Base-by-base conservation (phyloP, 1,284 basidiomycete genomes). In the Moesziomyces antarcticus region DNA sequence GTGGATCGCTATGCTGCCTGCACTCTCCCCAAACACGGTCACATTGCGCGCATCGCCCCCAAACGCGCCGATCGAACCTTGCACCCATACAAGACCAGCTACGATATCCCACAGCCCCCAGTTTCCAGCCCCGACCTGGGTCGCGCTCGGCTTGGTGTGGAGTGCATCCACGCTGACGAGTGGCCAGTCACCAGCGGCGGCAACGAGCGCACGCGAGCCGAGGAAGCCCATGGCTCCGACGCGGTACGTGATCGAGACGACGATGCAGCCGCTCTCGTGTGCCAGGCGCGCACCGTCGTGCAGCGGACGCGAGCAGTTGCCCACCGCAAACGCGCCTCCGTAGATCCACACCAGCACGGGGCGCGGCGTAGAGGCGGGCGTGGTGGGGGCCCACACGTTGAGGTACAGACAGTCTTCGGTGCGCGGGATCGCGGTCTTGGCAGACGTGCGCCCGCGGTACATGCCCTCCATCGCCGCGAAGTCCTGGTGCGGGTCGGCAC, bases 91-190 rank as follows among this genome's bases (percentile, higher is more conserved):
- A 2, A 91, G 83, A 0, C 89, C 16, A 40, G 86, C 84, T 2
- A 87, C 83, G 73, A 91, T 89, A 81, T 91, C 90, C 35, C 85
- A 84, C 73, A 91, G 88, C 0, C 90, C 90, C 10, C 86, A 88
- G 70, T 91, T 90, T 56, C 74, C 75, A 1, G 71, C 67, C 8
- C 53, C 66, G 16, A 56, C 54, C 2, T 37, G 24, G 25, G 16
- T 20, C 10, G 20, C 24, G 13, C 3, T 21, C 10, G 69, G 69
- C 50, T 51, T 54, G 7, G 25, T 35, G 8, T n/a, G 49, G 27
- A 73, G 44, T 4, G 65, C 56, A 4, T 45, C 53, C 9, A 57
- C 50, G 21, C 51, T 45, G 7, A 65, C n/a, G 5, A 74, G 30
- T 20, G 72, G 72, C 62, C 67, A 65, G 6, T 70, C 54, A 1